phyloP scores from a whole-genome alignment of 75 land plant species.

The Cryptomeria japonica region DNA sequence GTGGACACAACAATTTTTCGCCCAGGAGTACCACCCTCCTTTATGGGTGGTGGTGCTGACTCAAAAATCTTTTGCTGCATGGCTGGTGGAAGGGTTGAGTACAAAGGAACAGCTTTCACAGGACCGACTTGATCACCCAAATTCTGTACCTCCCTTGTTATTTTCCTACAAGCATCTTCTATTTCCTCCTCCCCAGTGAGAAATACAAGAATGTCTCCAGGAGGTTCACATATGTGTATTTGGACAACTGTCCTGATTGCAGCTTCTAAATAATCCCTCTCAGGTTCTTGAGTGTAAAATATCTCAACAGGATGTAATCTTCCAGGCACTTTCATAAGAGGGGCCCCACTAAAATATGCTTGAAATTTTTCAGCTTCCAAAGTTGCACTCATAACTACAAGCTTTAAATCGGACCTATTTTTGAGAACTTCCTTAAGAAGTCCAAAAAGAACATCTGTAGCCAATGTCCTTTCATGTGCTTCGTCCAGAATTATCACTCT shows the following conservation, averaged over 20 bases:
- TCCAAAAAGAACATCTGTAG: conserved; percentile 40
- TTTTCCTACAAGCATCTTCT: conserved; percentile 51
- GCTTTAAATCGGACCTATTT: conserved; percentile 36
- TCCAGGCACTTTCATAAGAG: conserved; percentile 52
- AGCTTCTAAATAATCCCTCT: conserved; percentile 30
- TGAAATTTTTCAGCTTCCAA: conserved; percentile 51
- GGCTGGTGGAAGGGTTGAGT: conserved; percentile 33
- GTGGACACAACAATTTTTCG: conserved; percentile 31
- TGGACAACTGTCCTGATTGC: conserved; percentile 30
- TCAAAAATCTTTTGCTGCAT: conserved; percentile 32
- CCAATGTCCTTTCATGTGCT: conserved; percentile 45
- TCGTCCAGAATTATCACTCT: conserved; percentile 44
- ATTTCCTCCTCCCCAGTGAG: conserved; percentile 27
- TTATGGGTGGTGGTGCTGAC: conserved; percentile 28
- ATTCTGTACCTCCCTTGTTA: conserved; percentile 36
- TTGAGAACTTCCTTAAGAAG: conserved; percentile 25
- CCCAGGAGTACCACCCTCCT: conserved; percentile 23
- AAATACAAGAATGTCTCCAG: conserved; percentile 27
- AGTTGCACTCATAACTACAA: conserved; percentile 49
- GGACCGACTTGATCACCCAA: conserved; percentile 21
- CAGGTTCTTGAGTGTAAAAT: conserved; percentile 42
- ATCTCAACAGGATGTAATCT: conserved; percentile 47
- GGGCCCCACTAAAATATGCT: conserved; percentile 42
- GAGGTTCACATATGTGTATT: conserved; percentile 18
- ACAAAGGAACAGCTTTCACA: conserved; percentile 33